Base-by-base conservation (phyloP, 179 eudicot species). In the Patellifolia procumbens region DNA sequence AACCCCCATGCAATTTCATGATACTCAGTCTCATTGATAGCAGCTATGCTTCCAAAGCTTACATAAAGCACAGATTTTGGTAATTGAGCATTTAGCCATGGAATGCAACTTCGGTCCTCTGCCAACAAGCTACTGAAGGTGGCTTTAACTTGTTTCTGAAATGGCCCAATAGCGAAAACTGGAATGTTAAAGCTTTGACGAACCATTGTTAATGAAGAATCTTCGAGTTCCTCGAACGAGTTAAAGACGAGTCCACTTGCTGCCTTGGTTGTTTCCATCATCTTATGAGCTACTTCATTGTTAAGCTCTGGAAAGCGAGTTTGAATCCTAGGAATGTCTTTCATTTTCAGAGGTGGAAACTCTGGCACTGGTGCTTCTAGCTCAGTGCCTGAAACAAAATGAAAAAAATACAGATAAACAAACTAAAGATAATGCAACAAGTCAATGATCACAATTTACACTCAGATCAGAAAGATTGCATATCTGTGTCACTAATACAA, bases 1-100 rank as follows among this genome's bases (percentile, higher is more conserved):
- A 89, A 45, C 1, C 89, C 96, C 85, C 82, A 75, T 20, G 93
- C 90, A 56, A 88, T 74, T 68, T 89, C 93, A 20, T 70, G 7
- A 45, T 85, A 83, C n/a, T 79, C 83, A 2, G 68, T 35, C 56
- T 68, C 68, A 52, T 63, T 61, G 55, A 91, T 71, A 39, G 81
- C 71, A 5, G 79, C 90, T 51, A 88, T 61, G 29, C 89, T 91
- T 19, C 96, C 96, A 28, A 91, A 89, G 76, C 96, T 89, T 42
- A 89, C 89, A 48, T 89, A 91, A 48, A 89, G 70, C 29, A 89
- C 93, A 0, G 93, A 91, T 15, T 84, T 87, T 4, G 86, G 88
- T 28, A 71, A 72, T 72, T 89, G 93, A 55, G 52, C 74, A 69
- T 87, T 81, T 64, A 91, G 76, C 96, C 96, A 91, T 16, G 87